phyloP scores from a whole-genome alignment of 495 filamentous ascomycete species.

The Podospora pseudoanserina region DNA sequence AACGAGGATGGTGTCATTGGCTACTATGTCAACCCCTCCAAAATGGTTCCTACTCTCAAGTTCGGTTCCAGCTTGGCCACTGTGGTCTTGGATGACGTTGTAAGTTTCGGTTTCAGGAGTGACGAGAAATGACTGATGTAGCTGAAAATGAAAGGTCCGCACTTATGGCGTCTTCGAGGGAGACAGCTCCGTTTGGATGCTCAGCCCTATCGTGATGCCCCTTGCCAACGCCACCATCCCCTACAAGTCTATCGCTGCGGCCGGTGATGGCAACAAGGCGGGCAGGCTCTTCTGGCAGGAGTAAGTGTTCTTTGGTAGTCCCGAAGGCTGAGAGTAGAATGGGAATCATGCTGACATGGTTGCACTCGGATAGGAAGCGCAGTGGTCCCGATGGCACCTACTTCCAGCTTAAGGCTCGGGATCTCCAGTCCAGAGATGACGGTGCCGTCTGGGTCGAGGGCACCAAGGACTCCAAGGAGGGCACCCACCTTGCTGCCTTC shows the following conservation, averaged over 20 bases:
- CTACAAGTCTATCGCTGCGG: not conserved
- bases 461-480: not conserved
- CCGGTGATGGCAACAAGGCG: not conserved
- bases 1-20: too few relatives aligned
- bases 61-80: too few relatives aligned
- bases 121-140: too few relatives aligned
- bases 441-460: conserved; percentile 1
- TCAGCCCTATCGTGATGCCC: conserved; percentile 1
- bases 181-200: not conserved
- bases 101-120: too few relatives aligned
- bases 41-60: too few relatives aligned
- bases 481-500: not conserved
- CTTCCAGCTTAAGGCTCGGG: not conserved
- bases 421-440: not conserved
- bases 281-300: conserved; percentile 1
- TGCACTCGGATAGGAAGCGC: not conserved
- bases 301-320: too few relatives aligned
- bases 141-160: not conserved
- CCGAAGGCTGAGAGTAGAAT: too few relatives aligned
- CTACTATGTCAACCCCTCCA: too few relatives aligned
- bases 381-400: not conserved
- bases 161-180: not conserved
- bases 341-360: too few relatives aligned
- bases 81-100: too few relatives aligned
- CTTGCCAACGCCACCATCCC: not conserved